Base-by-base conservation (phyloP, 306 rosid genomes). In the Alnus glutinosa region DNA sequence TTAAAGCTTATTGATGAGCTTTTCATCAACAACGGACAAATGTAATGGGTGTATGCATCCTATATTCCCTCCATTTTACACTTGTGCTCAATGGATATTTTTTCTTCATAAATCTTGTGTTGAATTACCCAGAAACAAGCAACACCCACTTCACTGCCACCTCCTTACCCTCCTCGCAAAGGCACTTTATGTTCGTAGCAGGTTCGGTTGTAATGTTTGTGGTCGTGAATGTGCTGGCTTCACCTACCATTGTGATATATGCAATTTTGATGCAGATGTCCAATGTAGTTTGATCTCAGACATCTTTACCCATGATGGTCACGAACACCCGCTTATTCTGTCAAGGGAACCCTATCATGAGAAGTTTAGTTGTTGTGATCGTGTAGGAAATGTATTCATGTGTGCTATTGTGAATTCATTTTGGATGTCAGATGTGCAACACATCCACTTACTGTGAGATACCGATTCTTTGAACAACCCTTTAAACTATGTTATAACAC, bases 151-250 rank as follows among this genome's bases (percentile, higher is more conserved):
- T 64, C 48, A 64, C 1, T 47, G 0, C 7, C 70, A 64, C 70
- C 70, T 4, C 16, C 70, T 63, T 9, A 2, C 8, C 46, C 46
- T 63, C 69, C 1, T 1, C 44, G 1, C 46, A 12, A 13, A 34
- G n/a, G 8, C 7, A 3, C 18, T 9, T 4, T 1, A 11, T 4
- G 0, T 1, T 54, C 0, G 0, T 55, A 13, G 4, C 12, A 1
- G 1, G 0, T 7, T 32, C 6, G 0, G 0, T 1, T 78, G 71
- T 54, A 8, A 5, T 30, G 39, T 16, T 0, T 70, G 76, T 32
- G 0, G 0, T 2, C 23, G 0, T 5, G 0, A 0, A 0, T 34
- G 47, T 37, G 14, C 36, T 1, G 47, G 47, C 47, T 64, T 64
- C 70, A 0, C 0, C 4, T 64, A 64, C 3, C 3, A 0, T 7